Evolutionary conservation across 805 yeast species (phyloP).

Genomic region (Yamadazyma ubonensis): DNA sequence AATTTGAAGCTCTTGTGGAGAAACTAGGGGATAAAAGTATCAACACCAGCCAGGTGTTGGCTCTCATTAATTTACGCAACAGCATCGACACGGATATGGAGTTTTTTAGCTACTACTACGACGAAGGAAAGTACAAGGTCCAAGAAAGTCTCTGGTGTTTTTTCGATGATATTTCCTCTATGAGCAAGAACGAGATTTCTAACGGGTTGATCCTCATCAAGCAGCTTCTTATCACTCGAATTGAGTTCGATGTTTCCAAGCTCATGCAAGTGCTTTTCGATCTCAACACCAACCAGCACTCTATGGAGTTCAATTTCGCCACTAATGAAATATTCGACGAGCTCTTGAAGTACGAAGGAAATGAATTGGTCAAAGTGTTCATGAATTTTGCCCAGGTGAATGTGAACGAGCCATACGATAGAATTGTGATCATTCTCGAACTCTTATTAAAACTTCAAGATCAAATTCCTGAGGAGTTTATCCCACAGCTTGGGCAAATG

Average conservation of each 20-base stretch:
- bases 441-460: constrained; percentile 26
- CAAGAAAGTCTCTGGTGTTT: constrained; percentile 20
- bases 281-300: constrained; percentile 15
- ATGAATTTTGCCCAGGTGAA: no score
- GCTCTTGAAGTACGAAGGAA: constrained; percentile 2
- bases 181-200: constrained; percentile 16
- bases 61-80: constrained; percentile 19
- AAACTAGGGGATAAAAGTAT: constrained; percentile 10
- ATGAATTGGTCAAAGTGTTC: background rate
- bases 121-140: constrained; percentile 18
- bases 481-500: no score
- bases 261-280: constrained; percentile 17
- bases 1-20: constrained; percentile 8
- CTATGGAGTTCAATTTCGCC: constrained; percentile 16
- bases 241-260: constrained; percentile 17
- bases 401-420: background rate
- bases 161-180: constrained; percentile 6
- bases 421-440: constrained; percentile 18
- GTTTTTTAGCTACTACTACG: constrained; percentile 17
- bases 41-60: constrained; percentile 6
- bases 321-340: constrained; percentile 16
- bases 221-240: constrained; percentile 32
- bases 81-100: constrained; percentile 15
- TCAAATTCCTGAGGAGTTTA: no score
- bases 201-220: constrained; percentile 37